Evolutionary conservation across 768 basidiomycete genomes (phyloP).

Genomic region (Hypholoma fasciculare): DNA sequence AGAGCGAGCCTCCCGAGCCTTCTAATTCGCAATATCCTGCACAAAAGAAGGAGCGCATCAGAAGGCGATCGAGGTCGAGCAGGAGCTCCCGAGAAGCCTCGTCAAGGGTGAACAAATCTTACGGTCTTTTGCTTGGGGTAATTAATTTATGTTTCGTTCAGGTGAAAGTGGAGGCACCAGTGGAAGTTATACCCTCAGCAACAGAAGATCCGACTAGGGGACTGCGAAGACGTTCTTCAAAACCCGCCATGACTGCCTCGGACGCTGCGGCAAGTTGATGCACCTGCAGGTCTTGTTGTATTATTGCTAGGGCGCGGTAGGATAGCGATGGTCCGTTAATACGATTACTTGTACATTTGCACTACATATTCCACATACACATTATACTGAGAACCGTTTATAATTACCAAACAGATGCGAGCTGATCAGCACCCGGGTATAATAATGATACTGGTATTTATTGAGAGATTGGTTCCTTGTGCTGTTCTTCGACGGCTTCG

Average conservation of each 20-base stretch:
- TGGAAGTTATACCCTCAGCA: slow-evolving; percentile 28
- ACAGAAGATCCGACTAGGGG: slow-evolving; percentile 27
- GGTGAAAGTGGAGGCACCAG: slow-evolving; percentile 30
- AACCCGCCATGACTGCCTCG: slow-evolving; percentile 29
- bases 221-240: slow-evolving; percentile 48
- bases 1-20: background rate
- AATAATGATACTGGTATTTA: no score
- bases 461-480: no score
- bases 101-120: slow-evolving; percentile 17
- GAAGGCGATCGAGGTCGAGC: slow-evolving; percentile 24
- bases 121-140: background rate
- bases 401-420: background rate
- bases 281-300: background rate
- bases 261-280: slow-evolving; percentile 27
- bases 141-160: slow-evolving; percentile 9
- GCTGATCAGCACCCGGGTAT: no score
- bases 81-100: slow-evolving; percentile 20
- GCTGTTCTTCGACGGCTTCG: no score
- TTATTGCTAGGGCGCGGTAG: background rate
- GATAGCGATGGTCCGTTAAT: no score
- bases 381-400: background rate
- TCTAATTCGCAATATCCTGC: background rate
- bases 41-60: slow-evolving; percentile 1
- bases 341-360: no score
- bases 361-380: background rate